Evolutionary conservation across 495 filamentous ascomycete genomes (phyloP).

Genomic region (Aspergillus cavernicola): DNA sequence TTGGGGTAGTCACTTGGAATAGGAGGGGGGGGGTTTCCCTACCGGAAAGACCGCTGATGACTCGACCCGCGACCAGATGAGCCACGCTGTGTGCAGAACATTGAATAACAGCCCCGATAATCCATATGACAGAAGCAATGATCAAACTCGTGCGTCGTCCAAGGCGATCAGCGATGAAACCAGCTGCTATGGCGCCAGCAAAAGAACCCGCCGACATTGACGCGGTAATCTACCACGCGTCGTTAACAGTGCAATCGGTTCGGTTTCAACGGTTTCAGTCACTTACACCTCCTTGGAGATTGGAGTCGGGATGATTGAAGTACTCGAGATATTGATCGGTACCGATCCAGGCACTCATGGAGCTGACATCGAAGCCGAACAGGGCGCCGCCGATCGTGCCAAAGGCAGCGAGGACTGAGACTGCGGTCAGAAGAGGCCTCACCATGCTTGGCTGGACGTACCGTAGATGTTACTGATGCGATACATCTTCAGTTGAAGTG

Average conservation of each 20-base stretch:
- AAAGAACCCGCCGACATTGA: conserved; percentile 68
- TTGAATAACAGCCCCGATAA: conserved; percentile 66
- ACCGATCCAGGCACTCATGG: conserved; percentile 70
- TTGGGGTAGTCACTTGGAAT: too few relatives aligned
- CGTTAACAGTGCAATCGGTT: not conserved
- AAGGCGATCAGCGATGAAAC: conserved; percentile 61
- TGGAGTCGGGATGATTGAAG: conserved; percentile 61
- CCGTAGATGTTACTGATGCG: conserved; percentile 3
- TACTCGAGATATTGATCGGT: conserved; percentile 64
- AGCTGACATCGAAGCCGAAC: conserved; percentile 43
- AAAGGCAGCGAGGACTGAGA: conserved; percentile 42
- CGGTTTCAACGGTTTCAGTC: not conserved
- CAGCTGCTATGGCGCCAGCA: conserved; percentile 59
- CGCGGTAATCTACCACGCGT: conserved; percentile 39
- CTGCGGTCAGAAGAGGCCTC: not conserved
- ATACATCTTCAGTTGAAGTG: conserved; percentile 3
- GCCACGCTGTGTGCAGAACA: conserved; percentile 56
- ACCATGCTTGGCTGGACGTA: not conserved
- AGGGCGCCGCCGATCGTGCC: conserved; percentile 48
- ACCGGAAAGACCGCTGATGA: conserved; percentile 63
- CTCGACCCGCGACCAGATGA: conserved; percentile 64
- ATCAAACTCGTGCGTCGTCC: conserved; percentile 63
- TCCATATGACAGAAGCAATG: conserved; percentile 66
- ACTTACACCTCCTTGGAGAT: conserved; percentile 55
- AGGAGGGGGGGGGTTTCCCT: not conserved